These are phyloP conservation scores for Colletotrichum horii DNA, from an alignment of 2,329 filamentous ascomycete genomes.

Conservation along the genomic window DNA sequence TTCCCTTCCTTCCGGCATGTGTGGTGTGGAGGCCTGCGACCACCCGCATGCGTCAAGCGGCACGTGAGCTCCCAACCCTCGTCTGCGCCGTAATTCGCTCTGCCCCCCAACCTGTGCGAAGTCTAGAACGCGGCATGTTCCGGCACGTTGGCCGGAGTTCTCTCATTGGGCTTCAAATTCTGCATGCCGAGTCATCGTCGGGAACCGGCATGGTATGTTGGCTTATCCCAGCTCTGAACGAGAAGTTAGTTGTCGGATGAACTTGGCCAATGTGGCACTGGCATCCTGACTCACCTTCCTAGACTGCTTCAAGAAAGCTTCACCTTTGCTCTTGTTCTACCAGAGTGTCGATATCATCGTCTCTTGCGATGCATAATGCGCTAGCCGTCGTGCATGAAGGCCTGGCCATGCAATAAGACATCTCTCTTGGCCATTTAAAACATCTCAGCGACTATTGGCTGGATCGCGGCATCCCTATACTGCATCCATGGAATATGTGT, in stretches of 20 bases:
- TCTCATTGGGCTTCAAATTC: neutral
- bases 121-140: neutral
- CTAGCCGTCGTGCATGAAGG: neutral
- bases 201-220: neutral
- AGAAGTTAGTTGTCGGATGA: neutral
- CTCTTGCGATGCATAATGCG: neutral
- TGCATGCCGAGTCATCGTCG: neutral
- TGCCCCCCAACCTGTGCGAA: neutral
- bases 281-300: neutral
- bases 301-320: neutral
- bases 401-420: neutral
- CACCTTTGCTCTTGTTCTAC: neutral
- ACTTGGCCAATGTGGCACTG: neutral
- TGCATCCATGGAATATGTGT: neutral
- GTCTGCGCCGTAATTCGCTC: neutral
- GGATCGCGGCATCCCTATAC: neutral
- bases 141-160: neutral
- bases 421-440: neutral
- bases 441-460: neutral
- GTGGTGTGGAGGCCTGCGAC: neutral
- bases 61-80: neutral
- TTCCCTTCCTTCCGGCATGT: neutral
- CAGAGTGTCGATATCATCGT: neutral
- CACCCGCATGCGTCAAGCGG: neutral
- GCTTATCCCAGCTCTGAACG: neutral